These are phyloP conservation scores for Coemansia brasiliensis DNA, from an alignment of 192 early-diverging fungal genomes.

Conservation along the genomic window DNA sequence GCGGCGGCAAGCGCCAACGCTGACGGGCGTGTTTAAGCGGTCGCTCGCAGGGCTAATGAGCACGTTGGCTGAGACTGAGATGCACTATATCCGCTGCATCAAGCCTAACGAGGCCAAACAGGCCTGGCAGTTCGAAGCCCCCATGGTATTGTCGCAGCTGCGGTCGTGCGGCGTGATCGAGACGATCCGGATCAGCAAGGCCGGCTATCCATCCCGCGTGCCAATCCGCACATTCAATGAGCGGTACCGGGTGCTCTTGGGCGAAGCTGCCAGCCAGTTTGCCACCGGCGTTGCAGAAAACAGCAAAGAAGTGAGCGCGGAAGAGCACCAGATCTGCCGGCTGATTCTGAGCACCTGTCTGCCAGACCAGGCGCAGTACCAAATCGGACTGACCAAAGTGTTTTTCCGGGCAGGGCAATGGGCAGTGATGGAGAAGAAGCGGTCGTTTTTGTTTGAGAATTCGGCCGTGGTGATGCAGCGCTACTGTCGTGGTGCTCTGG, in stretches of 20 bases:
- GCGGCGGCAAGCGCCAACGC: constrained; percentile 49
- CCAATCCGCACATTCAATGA: constrained; percentile 90
- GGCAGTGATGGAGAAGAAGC: constrained; percentile 77
- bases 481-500: constrained; percentile 65
- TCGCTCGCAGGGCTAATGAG: constrained; percentile 92
- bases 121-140: constrained; percentile 89
- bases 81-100: constrained; percentile 98
- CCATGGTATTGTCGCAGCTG: constrained; percentile 90
- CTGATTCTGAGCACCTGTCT: constrained; percentile 67
- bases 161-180: constrained; percentile 98
- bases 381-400: constrained; percentile 94
- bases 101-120: constrained; percentile 95
- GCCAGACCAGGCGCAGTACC: constrained; percentile 74
- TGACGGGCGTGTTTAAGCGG: constrained; percentile 52
- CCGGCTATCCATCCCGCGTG: constrained; percentile 92
- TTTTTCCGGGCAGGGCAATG: constrained; percentile 94
- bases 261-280: not conserved
- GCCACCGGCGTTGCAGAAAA: constrained; percentile 35
- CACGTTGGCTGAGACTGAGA: constrained; percentile 87
- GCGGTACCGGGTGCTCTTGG: constrained; percentile 57
- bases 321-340: constrained; percentile 61
- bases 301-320: constrained; percentile 52
- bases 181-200: constrained; percentile 97
- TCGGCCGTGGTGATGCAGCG: constrained; percentile 81
- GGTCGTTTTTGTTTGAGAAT: constrained; percentile 72